Conservation (phyloP, 2,329 filamentous ascomycete species). For the Monosporascus sp. region DNA sequence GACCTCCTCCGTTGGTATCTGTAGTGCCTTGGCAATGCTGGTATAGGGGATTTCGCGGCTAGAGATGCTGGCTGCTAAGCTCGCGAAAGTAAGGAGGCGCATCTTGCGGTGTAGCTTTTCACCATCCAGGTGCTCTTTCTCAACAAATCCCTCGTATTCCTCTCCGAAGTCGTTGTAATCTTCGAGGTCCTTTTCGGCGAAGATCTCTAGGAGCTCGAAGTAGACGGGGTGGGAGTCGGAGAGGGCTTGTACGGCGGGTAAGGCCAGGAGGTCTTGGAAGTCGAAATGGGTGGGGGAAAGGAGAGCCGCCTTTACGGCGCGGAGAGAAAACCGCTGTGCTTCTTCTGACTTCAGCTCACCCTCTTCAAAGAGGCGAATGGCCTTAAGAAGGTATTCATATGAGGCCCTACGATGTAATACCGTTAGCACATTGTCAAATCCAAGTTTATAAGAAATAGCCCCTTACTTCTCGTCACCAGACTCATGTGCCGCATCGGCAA, state of each 20-base stretch:
- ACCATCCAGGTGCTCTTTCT: conserved; percentile 67
- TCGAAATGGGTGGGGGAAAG: conserved; percentile 54
- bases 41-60: conserved; percentile 85
- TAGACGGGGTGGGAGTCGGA: conserved; percentile 78
- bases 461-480: conserved; percentile 71
- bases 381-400: conserved; percentile 63
- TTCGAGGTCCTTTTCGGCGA: conserved; percentile 88
- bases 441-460: background rate
- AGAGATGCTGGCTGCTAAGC: conserved; percentile 75
- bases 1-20: conserved; percentile 77
- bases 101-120: conserved; percentile 86
- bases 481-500: conserved; percentile 76
- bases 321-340: conserved; percentile 55
- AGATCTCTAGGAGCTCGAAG: conserved; percentile 91
- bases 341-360: conserved; percentile 54
- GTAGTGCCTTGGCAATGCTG: conserved; percentile 76
- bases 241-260: conserved; percentile 80
- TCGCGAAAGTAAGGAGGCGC: conserved; percentile 88
- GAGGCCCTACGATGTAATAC: conserved; percentile 39
- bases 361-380: conserved; percentile 56
- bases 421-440: conserved; percentile 2
- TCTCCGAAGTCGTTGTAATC: conserved; percentile 95
- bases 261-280: conserved; percentile 76
- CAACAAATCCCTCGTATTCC: conserved; percentile 81
- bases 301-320: conserved; percentile 50